phyloP scores from a whole-genome alignment of 2,329 filamentous ascomycete species.

The Phialophora macrospora region DNA sequence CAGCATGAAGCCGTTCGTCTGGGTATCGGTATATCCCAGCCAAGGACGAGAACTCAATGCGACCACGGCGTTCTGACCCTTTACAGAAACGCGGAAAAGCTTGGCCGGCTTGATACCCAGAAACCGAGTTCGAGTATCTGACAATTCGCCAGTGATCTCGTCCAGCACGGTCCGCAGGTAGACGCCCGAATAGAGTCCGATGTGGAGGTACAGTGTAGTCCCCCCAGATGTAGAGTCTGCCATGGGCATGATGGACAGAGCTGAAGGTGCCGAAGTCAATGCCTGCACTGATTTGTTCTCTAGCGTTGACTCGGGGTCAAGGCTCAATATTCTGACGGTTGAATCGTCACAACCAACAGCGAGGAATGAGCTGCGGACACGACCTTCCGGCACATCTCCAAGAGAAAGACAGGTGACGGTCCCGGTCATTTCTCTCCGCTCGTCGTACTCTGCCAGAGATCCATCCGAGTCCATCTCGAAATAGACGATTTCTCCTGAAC shows the following conservation, averaged over 20 bases:
- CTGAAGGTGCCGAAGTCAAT: slow-evolving; percentile 84
- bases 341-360: slow-evolving; percentile 97
- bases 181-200: slow-evolving; percentile 92
- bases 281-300: slow-evolving; percentile 95
- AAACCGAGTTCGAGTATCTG: slow-evolving; percentile 92
- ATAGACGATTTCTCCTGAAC: slow-evolving; percentile 95
- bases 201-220: slow-evolving; percentile 89
- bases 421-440: slow-evolving; percentile 92
- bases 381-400: slow-evolving; percentile 88
- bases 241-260: slow-evolving; percentile 92
- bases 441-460: slow-evolving; percentile 88
- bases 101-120: slow-evolving; percentile 88
- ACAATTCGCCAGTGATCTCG: slow-evolving; percentile 92
- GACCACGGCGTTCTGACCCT: slow-evolving; percentile 81
- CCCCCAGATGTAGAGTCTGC: slow-evolving; percentile 88
- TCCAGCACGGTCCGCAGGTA: slow-evolving; percentile 95
- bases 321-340: slow-evolving; percentile 87
- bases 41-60: slow-evolving; percentile 93
- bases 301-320: slow-evolving; percentile 86
- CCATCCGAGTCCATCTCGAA: slow-evolving; percentile 97
- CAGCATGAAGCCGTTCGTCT: slow-evolving; percentile 85
- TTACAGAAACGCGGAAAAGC: slow-evolving; percentile 87
- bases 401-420: slow-evolving; percentile 95
- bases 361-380: slow-evolving; percentile 85
- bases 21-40: slow-evolving; percentile 89